These are phyloP conservation scores for Mortierella sp. DNA, from an alignment of 371 early-diverging fungal genomes.

Conservation along the genomic window DNA sequence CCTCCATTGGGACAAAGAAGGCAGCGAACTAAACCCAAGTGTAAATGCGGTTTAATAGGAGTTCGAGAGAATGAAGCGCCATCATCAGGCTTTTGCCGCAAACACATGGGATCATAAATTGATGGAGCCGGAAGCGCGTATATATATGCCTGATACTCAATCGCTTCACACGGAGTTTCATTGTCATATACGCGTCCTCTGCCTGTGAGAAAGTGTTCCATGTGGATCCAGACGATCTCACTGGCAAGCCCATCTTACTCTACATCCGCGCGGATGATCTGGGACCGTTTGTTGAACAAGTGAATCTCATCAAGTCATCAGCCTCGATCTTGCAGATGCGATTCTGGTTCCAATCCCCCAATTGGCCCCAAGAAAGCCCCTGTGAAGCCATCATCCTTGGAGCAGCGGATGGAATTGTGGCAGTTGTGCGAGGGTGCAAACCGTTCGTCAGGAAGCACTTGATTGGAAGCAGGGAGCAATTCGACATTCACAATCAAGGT, in stretches of 20 bases:
- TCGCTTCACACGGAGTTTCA: slow-evolving; percentile 11
- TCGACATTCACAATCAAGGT: background rate
- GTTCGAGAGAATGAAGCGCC: slow-evolving; percentile 13
- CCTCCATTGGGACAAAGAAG: no score
- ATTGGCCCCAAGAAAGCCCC: slow-evolving; percentile 12
- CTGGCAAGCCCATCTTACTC: slow-evolving; percentile 19
- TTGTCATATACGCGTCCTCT: slow-evolving; percentile 21
- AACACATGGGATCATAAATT: slow-evolving; percentile 11
- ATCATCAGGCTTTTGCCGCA: slow-evolving; percentile 11
- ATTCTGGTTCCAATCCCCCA: slow-evolving; percentile 22
- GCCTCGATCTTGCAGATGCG: slow-evolving; percentile 17
- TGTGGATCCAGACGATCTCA: slow-evolving; percentile 5
- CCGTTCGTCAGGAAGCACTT: slow-evolving; percentile 3
- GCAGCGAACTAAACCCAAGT: no score
- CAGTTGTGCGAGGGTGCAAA: background rate
- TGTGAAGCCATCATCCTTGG: slow-evolving; percentile 17
- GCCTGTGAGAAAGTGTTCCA: slow-evolving; percentile 8
- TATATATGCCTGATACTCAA: slow-evolving; percentile 28
- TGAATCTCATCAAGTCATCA: slow-evolving; percentile 14
- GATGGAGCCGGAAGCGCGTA: slow-evolving; percentile 20
- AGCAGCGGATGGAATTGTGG: slow-evolving; percentile 8
- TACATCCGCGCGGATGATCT: slow-evolving; percentile 22
- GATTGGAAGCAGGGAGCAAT: background rate
- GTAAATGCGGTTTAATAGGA: slow-evolving; percentile 1
- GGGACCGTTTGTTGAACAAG: slow-evolving; percentile 8